Conservation (phyloP, 2,329 filamentous ascomycete species). For the Bipolaris gigantea region DNA sequence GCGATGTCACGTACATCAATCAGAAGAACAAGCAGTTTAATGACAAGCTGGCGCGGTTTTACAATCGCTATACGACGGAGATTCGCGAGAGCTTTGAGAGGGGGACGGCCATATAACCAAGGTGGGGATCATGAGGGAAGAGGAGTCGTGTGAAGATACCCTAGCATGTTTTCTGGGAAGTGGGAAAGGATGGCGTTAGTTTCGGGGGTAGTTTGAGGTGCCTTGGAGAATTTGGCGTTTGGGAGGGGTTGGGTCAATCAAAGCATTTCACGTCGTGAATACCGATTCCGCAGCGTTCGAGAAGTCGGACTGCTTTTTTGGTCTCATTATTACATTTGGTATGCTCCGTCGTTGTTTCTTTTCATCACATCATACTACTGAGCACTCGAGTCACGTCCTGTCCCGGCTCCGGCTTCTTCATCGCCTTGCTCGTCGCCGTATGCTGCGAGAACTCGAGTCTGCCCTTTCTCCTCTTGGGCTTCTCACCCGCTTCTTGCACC, state of each 20-base stretch:
- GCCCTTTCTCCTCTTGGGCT: constrained; percentile 31
- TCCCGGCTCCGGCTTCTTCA: constrained; percentile 37
- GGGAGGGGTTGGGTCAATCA: no score
- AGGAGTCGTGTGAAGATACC: constrained; percentile 27
- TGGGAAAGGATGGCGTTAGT: constrained; percentile 15
- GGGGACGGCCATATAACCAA: constrained; percentile 80
- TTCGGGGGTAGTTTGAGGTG: background rate
- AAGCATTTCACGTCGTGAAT: background rate
- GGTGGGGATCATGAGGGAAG: background rate
- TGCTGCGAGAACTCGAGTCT: constrained; percentile 68
- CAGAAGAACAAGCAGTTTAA: constrained; percentile 99
- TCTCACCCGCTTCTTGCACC: constrained; percentile 37
- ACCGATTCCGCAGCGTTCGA: background rate
- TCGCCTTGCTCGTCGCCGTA: constrained; percentile 50
- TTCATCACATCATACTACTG: constrained; percentile 42
- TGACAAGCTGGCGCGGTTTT: constrained; percentile 92
- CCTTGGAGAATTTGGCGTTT: constrained; percentile 1
- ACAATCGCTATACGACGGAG: constrained; percentile 97
- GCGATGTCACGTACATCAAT: constrained; percentile 98
- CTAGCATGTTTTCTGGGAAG: no score
- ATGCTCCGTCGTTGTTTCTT: background rate
- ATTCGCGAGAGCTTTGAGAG: constrained; percentile 97
- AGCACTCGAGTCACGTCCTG: constrained; percentile 41
- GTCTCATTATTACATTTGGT: constrained; percentile 13
- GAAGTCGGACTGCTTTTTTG: background rate